Evolutionary conservation across 2,329 filamentous ascomycete species (phyloP).

Genomic region (Diaporthe citrichinensis): DNA sequence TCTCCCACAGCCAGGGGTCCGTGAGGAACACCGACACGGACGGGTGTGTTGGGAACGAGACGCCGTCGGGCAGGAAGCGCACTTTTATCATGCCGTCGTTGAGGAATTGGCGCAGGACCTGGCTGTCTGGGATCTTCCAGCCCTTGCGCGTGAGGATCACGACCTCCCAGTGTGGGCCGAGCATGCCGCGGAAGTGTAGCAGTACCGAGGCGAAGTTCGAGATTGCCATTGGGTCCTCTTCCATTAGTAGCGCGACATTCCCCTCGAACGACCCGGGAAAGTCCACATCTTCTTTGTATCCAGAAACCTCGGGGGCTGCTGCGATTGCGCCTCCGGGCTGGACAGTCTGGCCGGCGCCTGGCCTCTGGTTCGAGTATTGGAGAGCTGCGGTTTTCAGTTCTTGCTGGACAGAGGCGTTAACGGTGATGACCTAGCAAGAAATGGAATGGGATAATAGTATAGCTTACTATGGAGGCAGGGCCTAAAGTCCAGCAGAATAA

Average conservation of each 20-base stretch:
- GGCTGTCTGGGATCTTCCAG: conserved; percentile 19
- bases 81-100: conserved; percentile 53
- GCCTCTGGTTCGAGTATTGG: neutral
- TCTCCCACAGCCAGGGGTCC: conserved; percentile 54
- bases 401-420: neutral
- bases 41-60: conserved; percentile 49
- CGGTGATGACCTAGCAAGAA: neutral
- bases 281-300: neutral
- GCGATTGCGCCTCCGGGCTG: neutral
- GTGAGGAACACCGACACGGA: conserved; percentile 55
- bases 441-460: neutral
- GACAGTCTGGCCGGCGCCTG: neutral
- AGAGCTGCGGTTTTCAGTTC: neutral
- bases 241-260: conserved; percentile 34
- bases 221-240: conserved; percentile 30
- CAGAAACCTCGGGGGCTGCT: neutral
- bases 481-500: conserved; percentile 20
- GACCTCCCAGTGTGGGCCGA: conserved; percentile 29
- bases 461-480: conserved; percentile 9
- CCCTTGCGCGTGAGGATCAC: conserved; percentile 30
- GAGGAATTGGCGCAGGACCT: conserved; percentile 22
- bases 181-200: conserved; percentile 31
- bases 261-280: conserved; percentile 11
- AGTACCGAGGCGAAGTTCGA: conserved; percentile 31
- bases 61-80: conserved; percentile 52